Percentiles rank a stretch among this genome's conserved stretches.
Evolutionary conservation across 176 grass and related monocot species (phyloP).

Genomic region (Miscanthus lutarioriparius): DNA sequence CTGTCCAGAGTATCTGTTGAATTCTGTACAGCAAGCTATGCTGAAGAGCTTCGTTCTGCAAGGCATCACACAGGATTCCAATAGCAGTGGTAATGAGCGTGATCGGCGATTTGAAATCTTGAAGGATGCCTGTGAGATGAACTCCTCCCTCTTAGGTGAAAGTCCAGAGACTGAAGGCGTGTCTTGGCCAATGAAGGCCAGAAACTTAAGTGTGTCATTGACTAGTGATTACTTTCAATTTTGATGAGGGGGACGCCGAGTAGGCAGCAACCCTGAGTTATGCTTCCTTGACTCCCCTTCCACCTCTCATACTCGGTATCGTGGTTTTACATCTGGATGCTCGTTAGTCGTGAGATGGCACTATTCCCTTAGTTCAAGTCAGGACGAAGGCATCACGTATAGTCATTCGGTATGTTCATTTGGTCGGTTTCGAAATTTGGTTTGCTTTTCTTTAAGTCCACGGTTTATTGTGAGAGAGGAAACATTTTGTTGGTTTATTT

Average conservation of each 20-base stretch:
- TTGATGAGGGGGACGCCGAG: background rate
- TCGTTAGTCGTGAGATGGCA: background rate
- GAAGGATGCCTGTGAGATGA: conserved; percentile 72
- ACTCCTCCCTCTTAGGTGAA: conserved; percentile 63
- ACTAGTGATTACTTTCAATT: background rate
- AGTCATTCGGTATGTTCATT: too few relatives aligned
- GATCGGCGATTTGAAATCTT: conserved; percentile 48
- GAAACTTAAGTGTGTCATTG: background rate
- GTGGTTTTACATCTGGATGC: too few relatives aligned
- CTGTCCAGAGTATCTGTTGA: background rate
- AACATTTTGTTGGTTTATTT: too few relatives aligned
- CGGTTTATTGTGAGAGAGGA: too few relatives aligned
- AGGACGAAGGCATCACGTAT: too few relatives aligned
- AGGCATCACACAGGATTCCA: conserved; percentile 46
- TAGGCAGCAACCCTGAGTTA: background rate
- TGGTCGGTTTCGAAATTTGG: too few relatives aligned
- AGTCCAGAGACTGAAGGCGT: conserved; percentile 59
- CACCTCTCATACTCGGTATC: background rate
- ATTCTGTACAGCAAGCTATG: conserved; percentile 55
- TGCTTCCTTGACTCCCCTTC: background rate
- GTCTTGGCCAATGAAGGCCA: conserved; percentile 13
- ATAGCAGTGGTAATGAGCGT: conserved; percentile 39
- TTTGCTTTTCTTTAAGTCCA: too few relatives aligned
- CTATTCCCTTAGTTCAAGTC: too few relatives aligned
- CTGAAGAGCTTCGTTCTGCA: conserved; percentile 58